Evolutionary conservation across 2,329 filamentous ascomycete species (phyloP).

Genomic region (Dothiorella sarmentorum): DNA sequence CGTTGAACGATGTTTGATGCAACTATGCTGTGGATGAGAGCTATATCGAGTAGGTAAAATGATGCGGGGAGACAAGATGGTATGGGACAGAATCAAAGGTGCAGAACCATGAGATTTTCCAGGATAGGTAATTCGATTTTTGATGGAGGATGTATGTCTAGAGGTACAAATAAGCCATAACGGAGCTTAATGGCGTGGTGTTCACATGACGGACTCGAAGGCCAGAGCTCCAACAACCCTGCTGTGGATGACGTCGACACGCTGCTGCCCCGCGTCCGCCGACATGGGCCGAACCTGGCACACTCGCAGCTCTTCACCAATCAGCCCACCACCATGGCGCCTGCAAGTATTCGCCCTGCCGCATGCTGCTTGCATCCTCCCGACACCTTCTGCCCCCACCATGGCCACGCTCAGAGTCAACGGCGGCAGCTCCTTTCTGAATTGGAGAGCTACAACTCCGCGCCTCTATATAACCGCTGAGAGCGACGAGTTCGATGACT

Average conservation of each 20-base stretch:
- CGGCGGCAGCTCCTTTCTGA: constrained; percentile 29
- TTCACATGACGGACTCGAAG: too few relatives aligned
- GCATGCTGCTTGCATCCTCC: neutral
- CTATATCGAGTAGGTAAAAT: too few relatives aligned
- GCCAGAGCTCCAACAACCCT: constrained; percentile 10
- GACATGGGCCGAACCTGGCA: constrained; percentile 2
- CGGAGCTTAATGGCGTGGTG: too few relatives aligned
- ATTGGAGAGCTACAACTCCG: constrained; percentile 41
- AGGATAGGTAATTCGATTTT: too few relatives aligned
- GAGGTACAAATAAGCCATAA: too few relatives aligned
- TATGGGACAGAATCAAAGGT: too few relatives aligned
- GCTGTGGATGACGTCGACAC: constrained; percentile 3
- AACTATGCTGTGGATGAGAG: too few relatives aligned
- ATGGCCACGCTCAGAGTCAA: constrained; percentile 14
- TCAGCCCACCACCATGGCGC: constrained; percentile 4
- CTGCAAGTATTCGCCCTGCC: neutral
- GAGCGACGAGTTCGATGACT: constrained; percentile 54
- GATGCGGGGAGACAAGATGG: too few relatives aligned
- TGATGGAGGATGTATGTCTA: too few relatives aligned
- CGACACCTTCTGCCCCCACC: neutral
- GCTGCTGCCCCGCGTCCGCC: neutral
- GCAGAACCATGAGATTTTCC: too few relatives aligned
- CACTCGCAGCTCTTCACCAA: constrained; percentile 5
- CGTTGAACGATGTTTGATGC: too few relatives aligned
- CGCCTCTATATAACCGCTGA: constrained; percentile 51